These are phyloP conservation scores for Aureoboletus auriporus DNA, from an alignment of 768 basidiomycete species.

Conservation along the genomic window DNA sequence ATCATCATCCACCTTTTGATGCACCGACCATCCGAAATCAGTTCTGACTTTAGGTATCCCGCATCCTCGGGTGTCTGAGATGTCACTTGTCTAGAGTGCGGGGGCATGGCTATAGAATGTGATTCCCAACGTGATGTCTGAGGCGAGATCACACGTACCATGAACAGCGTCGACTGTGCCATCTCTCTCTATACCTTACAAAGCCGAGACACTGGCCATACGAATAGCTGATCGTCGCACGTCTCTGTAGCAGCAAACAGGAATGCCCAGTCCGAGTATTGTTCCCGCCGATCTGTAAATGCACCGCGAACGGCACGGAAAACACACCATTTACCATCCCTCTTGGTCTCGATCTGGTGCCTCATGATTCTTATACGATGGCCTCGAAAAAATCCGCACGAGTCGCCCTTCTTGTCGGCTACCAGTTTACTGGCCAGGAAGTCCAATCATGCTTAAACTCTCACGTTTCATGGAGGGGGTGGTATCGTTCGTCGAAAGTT, in stretches of 20 bases:
- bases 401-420: too few species aligned
- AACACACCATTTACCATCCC: conserved; percentile 27
- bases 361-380: conserved; percentile 10
- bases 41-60: conserved; percentile 19
- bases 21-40: too few species aligned
- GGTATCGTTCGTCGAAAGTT: too few species aligned
- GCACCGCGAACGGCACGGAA: not conserved
- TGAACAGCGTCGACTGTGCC: conserved; percentile 28
- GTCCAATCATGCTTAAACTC: too few species aligned
- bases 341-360: conserved; percentile 23
- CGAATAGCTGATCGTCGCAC: conserved; percentile 12
- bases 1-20: too few species aligned
- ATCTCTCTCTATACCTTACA: conserved; percentile 15
- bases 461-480: too few species aligned
- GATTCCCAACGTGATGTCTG: not conserved
- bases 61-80: conserved; percentile 31
- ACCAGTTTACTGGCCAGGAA: too few species aligned
- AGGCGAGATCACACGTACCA: conserved; percentile 12
- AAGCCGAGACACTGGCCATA: conserved; percentile 29
- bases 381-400: too few species aligned
- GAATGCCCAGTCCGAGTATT: conserved; percentile 26
- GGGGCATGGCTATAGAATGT: conserved; percentile 24
- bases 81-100: conserved; percentile 29
- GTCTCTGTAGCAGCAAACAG: conserved; percentile 21
- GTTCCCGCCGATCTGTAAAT: conserved; percentile 19